Evolutionary conservation across 768 basidiomycete species (phyloP).

Genomic region (Suillus brevipes): DNA sequence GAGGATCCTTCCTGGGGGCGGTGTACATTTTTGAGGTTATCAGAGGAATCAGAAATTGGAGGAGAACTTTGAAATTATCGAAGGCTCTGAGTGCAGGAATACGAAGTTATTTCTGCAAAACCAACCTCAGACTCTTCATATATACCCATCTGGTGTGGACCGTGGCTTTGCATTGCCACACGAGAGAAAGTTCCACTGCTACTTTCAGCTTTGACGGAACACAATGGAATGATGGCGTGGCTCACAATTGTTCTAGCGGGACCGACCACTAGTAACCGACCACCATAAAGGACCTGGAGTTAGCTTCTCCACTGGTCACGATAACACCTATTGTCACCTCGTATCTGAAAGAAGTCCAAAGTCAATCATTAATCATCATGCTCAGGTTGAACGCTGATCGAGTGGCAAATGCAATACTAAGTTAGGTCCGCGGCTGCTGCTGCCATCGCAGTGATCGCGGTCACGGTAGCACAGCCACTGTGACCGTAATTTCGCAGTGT

Average conservation of each 20-base stretch:
- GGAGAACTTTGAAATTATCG: too few species aligned
- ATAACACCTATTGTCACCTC: background rate
- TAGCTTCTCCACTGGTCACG: background rate
- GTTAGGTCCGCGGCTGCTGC: too few species aligned
- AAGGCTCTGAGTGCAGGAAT: background rate
- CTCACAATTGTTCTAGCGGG: background rate
- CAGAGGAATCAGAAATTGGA: background rate
- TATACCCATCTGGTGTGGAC: constrained; percentile 1
- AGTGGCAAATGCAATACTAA: background rate
- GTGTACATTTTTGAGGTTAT: constrained; percentile 2
- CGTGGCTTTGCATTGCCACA: background rate
- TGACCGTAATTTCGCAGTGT: background rate
- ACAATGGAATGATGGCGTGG: background rate
- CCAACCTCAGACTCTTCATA: background rate
- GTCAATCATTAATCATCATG: background rate
- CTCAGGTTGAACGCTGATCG: background rate
- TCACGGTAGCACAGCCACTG: background rate
- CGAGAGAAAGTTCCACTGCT: background rate
- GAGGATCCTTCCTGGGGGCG: background rate
- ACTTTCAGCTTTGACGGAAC: constrained; percentile 2
- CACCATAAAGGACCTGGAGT: background rate
- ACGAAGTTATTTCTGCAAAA: background rate
- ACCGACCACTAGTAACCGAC: background rate
- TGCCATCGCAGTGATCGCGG: background rate
- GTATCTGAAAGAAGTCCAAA: background rate